Conservation (phyloP, 2,329 filamentous ascomycete species). For the Diaporthe vaccinii region DNA sequence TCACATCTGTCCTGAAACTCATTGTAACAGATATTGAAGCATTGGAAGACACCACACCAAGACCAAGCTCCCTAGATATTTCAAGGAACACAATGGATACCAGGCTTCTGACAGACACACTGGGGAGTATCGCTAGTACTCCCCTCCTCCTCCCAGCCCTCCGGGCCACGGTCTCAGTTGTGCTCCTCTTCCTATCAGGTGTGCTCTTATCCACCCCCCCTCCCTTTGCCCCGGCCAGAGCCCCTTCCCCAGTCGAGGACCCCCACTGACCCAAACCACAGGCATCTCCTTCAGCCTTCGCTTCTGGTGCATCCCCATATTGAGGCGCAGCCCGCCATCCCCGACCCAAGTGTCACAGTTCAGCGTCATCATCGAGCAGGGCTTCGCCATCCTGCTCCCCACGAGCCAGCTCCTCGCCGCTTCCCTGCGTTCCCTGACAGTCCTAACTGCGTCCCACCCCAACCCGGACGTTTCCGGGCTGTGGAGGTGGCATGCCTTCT, state of each 20-base stretch:
- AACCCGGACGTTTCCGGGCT: background rate
- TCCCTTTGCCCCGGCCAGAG: background rate
- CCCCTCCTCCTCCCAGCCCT: background rate
- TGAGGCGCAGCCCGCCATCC: background rate
- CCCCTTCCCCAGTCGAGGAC: background rate
- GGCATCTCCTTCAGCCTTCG: conserved; percentile 8
- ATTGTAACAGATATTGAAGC: background rate
- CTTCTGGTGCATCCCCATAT: conserved; percentile 20
- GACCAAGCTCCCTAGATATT: background rate
- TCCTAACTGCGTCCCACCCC: background rate
- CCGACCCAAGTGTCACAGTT: conserved; percentile 9
- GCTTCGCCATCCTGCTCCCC: background rate
- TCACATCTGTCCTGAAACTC: background rate
- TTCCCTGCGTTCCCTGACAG: background rate
- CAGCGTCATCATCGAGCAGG: conserved; percentile 18
- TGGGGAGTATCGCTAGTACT: background rate
- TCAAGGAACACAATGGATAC: background rate
- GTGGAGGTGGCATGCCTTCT: conserved; percentile 9
- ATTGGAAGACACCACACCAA: background rate
- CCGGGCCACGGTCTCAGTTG: background rate
- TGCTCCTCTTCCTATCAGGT: conserved; percentile 19
- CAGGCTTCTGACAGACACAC: background rate
- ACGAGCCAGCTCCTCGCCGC: background rate
- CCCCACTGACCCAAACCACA: background rate
- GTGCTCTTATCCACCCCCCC: background rate